Base-by-base conservation (phyloP, 139 green algal genomes). In the Asterochloris sp. region DNA sequence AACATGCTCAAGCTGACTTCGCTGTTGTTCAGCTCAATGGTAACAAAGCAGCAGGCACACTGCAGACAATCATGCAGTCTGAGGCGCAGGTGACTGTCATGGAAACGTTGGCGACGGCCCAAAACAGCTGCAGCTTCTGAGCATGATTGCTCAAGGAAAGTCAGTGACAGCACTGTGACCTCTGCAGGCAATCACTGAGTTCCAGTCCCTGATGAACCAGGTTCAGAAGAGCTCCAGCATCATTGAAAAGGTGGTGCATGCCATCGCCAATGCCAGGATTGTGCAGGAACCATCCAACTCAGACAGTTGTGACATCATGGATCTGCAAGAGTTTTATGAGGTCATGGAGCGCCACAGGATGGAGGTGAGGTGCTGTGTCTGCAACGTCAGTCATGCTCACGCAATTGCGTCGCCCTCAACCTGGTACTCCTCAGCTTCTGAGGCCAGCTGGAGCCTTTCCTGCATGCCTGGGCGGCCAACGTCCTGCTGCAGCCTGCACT, bases 281-380 rank as follows among this genome's bases (percentile, higher is more conserved):
- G 27, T 91, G 27, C 73, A 73, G 47, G 87, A 90, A 62, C 78
- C 81, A 64, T 76, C 84, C 23, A 73, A 69, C 74, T 81, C 27
- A 12, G 69, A 78, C 11, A 60, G 12, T 10, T 75, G 63, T 8
- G 89, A 93, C 16, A 67, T 91, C 17, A 85, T 91, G 68, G 90
- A 96, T 82, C 86, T 97, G 61, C 88, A 92, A 78, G 92, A 97
- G 80, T 93, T 97, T 67, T 93, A 93, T 78, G 95, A 97, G 76
- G 47, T 85, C 62, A 86, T 95, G 47, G 94, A 97, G 87, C 89
- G 89, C 76, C 82, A 92, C 76, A 85, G 94, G 17, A 69, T 90
- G 63, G 85, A 92, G 60, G 85, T 88, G 28, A 21, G 73, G 27
- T 16, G 17, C 60, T 79, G 0, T 63, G 47, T 54, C 38, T 54